These are phyloP conservation scores for Pleurozium schreberi DNA, from an alignment of 225 moss, liverwort and hornwort species.

Conservation along the genomic window DNA sequence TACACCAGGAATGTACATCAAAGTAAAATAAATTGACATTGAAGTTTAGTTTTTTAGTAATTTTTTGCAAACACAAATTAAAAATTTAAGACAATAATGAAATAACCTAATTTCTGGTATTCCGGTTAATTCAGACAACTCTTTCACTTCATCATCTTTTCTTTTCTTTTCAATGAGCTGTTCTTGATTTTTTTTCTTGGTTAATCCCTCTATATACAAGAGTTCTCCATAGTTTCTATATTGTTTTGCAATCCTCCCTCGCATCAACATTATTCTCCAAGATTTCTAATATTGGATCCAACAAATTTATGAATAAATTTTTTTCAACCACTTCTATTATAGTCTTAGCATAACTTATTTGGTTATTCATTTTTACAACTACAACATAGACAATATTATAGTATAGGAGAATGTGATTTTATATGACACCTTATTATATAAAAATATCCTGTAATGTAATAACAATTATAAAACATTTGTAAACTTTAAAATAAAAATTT, in stretches of 20 bases:
- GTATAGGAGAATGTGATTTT: not conserved
- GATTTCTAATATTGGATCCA: slow-evolving; percentile 45
- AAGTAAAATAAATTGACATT: not conserved
- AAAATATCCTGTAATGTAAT: too few species aligned
- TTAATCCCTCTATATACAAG: slow-evolving; percentile 68
- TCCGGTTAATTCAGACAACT: slow-evolving; percentile 61
- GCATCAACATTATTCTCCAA: slow-evolving; percentile 79
- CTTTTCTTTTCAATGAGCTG: slow-evolving; percentile 51
- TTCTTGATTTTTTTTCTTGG: slow-evolving; percentile 48
- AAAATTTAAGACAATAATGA: not conserved
- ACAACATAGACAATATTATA: not conserved
- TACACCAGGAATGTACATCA: too few species aligned
- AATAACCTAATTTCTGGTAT: slow-evolving; percentile 75
- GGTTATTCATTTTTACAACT: not conserved
- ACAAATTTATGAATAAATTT: not conserved
- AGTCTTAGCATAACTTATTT: not conserved
- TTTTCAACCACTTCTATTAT: not conserved
- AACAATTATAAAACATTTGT: not conserved
- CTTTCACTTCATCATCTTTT: slow-evolving; percentile 63
- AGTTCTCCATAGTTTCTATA: slow-evolving; percentile 89
- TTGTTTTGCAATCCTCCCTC: slow-evolving; percentile 75
- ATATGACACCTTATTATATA: not conserved
- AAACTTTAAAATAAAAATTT: not conserved
- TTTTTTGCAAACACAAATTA: not conserved
- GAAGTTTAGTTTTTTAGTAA: too few species aligned